These are phyloP conservation scores for Penicillium vulpinum DNA, from an alignment of 2,329 filamentous ascomycete genomes.

Conservation along the genomic window DNA sequence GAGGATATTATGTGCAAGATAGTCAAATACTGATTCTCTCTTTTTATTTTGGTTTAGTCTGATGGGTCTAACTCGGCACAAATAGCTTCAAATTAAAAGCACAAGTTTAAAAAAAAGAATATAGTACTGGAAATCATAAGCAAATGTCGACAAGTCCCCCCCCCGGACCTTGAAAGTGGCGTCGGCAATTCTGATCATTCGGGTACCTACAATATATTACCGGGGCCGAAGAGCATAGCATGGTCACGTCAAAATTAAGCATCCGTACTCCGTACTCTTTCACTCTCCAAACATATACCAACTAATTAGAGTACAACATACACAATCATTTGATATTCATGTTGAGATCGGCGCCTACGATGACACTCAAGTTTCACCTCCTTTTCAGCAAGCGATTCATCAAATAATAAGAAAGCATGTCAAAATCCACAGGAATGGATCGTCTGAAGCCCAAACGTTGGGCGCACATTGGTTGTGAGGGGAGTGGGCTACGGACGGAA, in stretches of 20 bases:
- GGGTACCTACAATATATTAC: neutral
- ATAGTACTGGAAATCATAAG: no score
- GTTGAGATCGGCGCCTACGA: conserved; percentile 27
- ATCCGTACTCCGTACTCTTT: no score
- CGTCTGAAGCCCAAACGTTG: conserved; percentile 25
- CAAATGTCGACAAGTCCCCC: no score
- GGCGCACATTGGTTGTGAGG: conserved; percentile 14
- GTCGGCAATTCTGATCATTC: conserved; percentile 18
- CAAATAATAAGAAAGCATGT: conserved; percentile 21
- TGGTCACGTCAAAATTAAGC: no score
- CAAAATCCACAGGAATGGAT: conserved; percentile 32
- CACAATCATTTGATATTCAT: no score
- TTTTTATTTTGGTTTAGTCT: neutral
- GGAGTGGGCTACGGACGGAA: neutral
- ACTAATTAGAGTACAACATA: no score
- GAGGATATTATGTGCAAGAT: neutral
- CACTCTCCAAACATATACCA: no score
- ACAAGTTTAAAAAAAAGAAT: no score
- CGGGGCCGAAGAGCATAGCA: neutral
- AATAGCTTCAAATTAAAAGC: neutral
- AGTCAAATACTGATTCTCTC: neutral
- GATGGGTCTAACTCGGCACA: neutral
- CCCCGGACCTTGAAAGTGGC: conserved; percentile 17
- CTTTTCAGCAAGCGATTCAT: conserved; percentile 21
- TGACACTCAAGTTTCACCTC: conserved; percentile 24